Evolutionary conservation across 495 filamentous ascomycete genomes (phyloP), one percentile per base, ranked within the genome.

Genomic region (Podospora didyma): DNA sequence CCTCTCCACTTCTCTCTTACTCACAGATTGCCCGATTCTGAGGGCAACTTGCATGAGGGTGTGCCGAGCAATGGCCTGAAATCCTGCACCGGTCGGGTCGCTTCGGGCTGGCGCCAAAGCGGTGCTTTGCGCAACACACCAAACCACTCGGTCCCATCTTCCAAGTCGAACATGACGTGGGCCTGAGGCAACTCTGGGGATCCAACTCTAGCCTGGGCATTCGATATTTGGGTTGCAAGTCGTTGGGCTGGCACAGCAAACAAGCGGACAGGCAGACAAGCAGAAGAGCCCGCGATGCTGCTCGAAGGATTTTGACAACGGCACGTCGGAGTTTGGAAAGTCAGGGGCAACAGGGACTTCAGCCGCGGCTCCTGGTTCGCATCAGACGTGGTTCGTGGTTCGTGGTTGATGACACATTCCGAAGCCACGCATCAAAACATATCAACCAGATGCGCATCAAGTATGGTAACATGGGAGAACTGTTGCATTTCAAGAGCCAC

Each of bases 361-460:
- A 53, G 51, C 51, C 51, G 51, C 41, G 51, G 51, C 41, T 42
- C 39, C 12, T 16, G 4, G 9, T 16, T 7, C n/a, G 39, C 39
- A 17, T 1, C 39, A 42, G 12, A 42, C 9, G 4, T 31, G 26
- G 26, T 31, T 31, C n/a, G n/a, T n/a, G n/a, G n/a, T n/a, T n/a
- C n/a, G 26, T 31, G 26, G 26, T 31, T 31, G 26, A 9, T 31
- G 39, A 2, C 39, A 14, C 12, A 7, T 5, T 5, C 39, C 39
- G 7, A 16, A 42, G 12, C 39, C 39, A 14, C 39, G 39, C 39
- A 42, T 42, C 39, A 17, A 31, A 31, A 31, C 26, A 31, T 31
- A 31, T 31, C 26, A 31, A 31, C 26, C 26, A 31, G 9, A 31
- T 31, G 26, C 26, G 9, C 9, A 3, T 9, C 9, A 3, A 9